Evolutionary conservation across 495 filamentous ascomycete genomes (phyloP), one percentile per base, ranked within the genome.

Genomic region (Neurospora sp.): DNA sequence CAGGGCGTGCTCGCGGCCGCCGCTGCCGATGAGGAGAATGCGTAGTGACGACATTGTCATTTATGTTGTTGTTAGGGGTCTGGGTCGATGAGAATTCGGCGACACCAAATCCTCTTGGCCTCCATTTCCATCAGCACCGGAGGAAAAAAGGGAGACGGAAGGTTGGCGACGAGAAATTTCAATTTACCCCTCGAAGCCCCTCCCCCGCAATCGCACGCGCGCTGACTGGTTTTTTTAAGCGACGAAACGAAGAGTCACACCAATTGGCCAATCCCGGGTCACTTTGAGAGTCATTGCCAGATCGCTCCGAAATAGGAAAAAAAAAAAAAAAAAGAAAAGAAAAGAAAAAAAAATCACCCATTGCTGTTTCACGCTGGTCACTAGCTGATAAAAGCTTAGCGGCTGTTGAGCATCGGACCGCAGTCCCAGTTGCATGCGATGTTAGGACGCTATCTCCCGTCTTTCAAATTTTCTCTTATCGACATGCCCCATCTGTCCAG

Each of bases 1-100:
- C 48, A 97, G 86, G 42, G 96, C 93, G 85, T 98, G 93, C 82
- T 99, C 96, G 77, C 96, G 88, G 69, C 96, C 96, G 71, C 96
- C 96, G 81, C 92, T 95, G 78, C 96, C 96, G 73, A 99, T 88
- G 65, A 99, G 88, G 75, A 99, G 90, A 72, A 98, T 87, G 53
- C 85, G 83, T 68, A 87, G 80, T 42, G 83, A 78, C 41, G 74
- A 74, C 80, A 78, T 79, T 73, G 44, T 72, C 22, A 31, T 42
- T 59, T 37, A 40, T 70, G 18, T 12, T 71, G 20, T 35, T 59
- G 22, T 41, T 35, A 61, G 40, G 38, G 27, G 70, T 41, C 41
- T 16, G 65, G 61, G 69, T 22, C 61, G 72, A 48, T 75, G 53
- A 65, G 53, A 65, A 65, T 27, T 65, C 53, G 53, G 53, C 53